Percentiles rank a stretch among this genome's conserved stretches.
Evolutionary conservation across 2,329 filamentous ascomycete species (phyloP).

Genomic region (Clonostachys solani): DNA sequence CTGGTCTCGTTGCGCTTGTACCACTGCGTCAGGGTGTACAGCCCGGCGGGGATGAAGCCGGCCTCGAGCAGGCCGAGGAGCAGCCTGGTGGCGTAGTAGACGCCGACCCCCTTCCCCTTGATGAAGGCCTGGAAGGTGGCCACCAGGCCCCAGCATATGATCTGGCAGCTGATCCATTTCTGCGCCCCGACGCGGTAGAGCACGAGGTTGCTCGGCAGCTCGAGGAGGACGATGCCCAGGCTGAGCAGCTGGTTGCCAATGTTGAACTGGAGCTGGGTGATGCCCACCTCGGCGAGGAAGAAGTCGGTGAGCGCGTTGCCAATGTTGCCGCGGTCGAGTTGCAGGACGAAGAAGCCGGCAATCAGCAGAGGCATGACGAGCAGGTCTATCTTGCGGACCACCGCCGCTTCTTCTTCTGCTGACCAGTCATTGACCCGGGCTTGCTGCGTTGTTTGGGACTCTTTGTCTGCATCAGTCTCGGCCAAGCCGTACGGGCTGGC

Average conservation of each 20-base stretch:
- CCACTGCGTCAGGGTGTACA: constrained; percentile 12
- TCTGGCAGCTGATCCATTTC: constrained; percentile 36
- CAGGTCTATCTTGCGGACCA: constrained; percentile 12
- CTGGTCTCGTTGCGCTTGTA: constrained; percentile 11
- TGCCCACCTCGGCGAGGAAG: constrained; percentile 39
- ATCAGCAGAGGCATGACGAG: constrained; percentile 36
- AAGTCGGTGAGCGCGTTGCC: constrained; percentile 36
- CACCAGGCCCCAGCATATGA: constrained; percentile 24
- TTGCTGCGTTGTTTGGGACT: too few species aligned
- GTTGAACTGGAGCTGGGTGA: constrained; percentile 42
- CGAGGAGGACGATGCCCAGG: constrained; percentile 41
- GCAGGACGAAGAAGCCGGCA: constrained; percentile 32
- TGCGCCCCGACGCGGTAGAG: constrained; percentile 21
- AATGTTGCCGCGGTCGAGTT: constrained; percentile 28
- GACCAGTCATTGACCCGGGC: too few species aligned
- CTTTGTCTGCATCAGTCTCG: too few species aligned
- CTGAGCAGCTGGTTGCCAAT: constrained; percentile 39
- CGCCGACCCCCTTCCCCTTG: constrained; percentile 64
- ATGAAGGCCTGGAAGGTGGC: constrained; percentile 43
- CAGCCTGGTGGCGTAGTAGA: constrained; percentile 52
- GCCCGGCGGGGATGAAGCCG: constrained; percentile 69
- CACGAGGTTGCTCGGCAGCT: constrained; percentile 17
- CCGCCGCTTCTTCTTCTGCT: too few species aligned
- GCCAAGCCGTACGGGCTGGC: too few species aligned
- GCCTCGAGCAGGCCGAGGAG: constrained; percentile 75